Evolutionary conservation across 805 yeast genomes (phyloP).

Genomic region (Candida tibetensis): DNA sequence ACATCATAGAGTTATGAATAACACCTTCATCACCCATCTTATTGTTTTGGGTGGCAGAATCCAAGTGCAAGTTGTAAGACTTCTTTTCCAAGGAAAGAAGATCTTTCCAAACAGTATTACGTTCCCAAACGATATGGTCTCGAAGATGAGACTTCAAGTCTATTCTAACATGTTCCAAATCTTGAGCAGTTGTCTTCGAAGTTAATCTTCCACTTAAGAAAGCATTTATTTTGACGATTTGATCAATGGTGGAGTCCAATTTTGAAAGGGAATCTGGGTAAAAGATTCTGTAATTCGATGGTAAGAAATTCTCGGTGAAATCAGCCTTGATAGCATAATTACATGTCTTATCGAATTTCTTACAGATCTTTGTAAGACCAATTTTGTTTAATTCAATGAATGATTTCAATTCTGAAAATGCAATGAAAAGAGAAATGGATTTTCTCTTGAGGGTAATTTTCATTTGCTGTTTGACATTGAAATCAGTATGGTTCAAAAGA

Average conservation of each 20-base stretch:
- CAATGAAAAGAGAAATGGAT: slow-evolving; percentile 63
- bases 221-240: slow-evolving; percentile 55
- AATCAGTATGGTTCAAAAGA: slow-evolving; percentile 47
- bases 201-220: slow-evolving; percentile 33
- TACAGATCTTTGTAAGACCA: slow-evolving; percentile 86
- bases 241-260: slow-evolving; percentile 53
- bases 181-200: slow-evolving; percentile 48
- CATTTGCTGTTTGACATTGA: slow-evolving; percentile 48
- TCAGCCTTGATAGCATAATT: slow-evolving; percentile 56
- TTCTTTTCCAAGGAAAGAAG: slow-evolving; percentile 67
- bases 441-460: slow-evolving; percentile 67
- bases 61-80: slow-evolving; percentile 27
- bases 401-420: slow-evolving; percentile 77
- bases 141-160: slow-evolving; percentile 58
- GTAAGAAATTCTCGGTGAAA: slow-evolving; percentile 49
- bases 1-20: slow-evolving; percentile 15
- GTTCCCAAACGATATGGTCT: slow-evolving; percentile 95
- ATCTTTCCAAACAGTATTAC: slow-evolving; percentile 97
- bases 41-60: slow-evolving; percentile 13
- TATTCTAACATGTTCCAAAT: slow-evolving; percentile 38
- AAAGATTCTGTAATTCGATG: slow-evolving; percentile 56
- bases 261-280: slow-evolving; percentile 26
- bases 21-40: slow-evolving; percentile 27
- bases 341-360: slow-evolving; percentile 86
- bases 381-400: slow-evolving; percentile 80